Evolutionary conservation across 768 basidiomycete species (phyloP), one percentile per base, ranked within the genome.

Genomic region (Lanmaoa rubissima): DNA sequence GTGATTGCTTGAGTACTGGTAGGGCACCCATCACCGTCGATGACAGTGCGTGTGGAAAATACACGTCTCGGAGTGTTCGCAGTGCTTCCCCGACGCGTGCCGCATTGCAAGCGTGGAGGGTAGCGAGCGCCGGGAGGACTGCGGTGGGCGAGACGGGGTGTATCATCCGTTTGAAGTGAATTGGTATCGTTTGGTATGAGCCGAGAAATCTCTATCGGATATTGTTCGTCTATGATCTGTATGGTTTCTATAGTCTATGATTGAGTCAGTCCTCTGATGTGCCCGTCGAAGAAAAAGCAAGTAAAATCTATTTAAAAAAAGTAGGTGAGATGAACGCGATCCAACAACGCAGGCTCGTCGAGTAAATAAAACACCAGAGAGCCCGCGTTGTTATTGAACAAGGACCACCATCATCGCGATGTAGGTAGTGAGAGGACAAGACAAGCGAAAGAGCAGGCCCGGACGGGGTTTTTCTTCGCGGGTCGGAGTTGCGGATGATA

Each of bases 81-180:
- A 88, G 67, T 2, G 81, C 77, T 17, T 65, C 59, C 24, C 67
- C 59, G 35, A 88, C 68, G 14, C 73, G 67, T 21, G 64, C 61
- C 0, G 77, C 69, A 16, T 78, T 69, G 54, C 66, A 71, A 57
- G 67, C 38, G 41, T 68, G 48, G 6, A 86, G 76, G 21, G 65
- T 68, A 19, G 70, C 67, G n/a, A 90, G 81, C 4, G 80, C 73
- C 3, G 85, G 87, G n/a, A 90, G 81, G 57, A 76, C 76, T 8
- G 75, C 60, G 1, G 83, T 80, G 1, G 85, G 84, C 11, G 80
- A 43, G 38, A 60, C 55, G 1, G 51, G 13, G 51, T 50, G 55
- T 1, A 39, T 42, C 69, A 69, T 72, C 17, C 28, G 40, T 50
- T 38, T 36, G 6, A 39, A 36, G 44, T 34, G 28, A 24, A 26